phyloP scores from a whole-genome alignment of 768 basidiomycete species.

The Serpula lacrymans region DNA sequence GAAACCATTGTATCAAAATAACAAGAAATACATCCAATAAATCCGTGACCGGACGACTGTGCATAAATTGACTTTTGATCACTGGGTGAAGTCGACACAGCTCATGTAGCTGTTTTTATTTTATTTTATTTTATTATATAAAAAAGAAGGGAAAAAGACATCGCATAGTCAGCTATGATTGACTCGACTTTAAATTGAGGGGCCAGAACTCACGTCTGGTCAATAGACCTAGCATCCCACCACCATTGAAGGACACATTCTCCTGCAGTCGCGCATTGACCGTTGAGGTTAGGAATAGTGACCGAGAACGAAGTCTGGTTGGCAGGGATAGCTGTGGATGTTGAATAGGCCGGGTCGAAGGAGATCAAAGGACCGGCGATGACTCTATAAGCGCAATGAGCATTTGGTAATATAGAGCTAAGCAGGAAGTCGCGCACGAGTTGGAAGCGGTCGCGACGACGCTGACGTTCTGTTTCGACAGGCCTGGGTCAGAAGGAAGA shows the following conservation, averaged over 20 bases:
- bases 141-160: no score
- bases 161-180: no score
- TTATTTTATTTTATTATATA: neutral
- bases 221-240: slow-evolving; percentile 24
- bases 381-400: slow-evolving; percentile 14
- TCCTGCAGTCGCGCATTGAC: slow-evolving; percentile 25
- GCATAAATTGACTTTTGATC: no score
- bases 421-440: slow-evolving; percentile 24
- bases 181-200: no score
- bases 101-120: slow-evolving; percentile 34
- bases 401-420: slow-evolving; percentile 34
- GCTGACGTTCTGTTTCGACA: no score
- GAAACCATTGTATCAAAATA: no score
- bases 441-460: slow-evolving; percentile 24
- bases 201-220: slow-evolving; percentile 8
- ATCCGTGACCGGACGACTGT: no score
- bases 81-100: slow-evolving; percentile 30
- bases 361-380: neutral
- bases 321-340: slow-evolving; percentile 15
- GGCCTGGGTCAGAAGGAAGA: no score
- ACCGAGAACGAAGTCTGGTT: slow-evolving; percentile 25
- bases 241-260: slow-evolving; percentile 38
- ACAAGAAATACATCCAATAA: no score
- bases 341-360: neutral
- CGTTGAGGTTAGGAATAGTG: slow-evolving; percentile 29